Evolutionary conservation across 805 yeast species (phyloP).

Genomic region (Hanseniaspora thailandica): DNA sequence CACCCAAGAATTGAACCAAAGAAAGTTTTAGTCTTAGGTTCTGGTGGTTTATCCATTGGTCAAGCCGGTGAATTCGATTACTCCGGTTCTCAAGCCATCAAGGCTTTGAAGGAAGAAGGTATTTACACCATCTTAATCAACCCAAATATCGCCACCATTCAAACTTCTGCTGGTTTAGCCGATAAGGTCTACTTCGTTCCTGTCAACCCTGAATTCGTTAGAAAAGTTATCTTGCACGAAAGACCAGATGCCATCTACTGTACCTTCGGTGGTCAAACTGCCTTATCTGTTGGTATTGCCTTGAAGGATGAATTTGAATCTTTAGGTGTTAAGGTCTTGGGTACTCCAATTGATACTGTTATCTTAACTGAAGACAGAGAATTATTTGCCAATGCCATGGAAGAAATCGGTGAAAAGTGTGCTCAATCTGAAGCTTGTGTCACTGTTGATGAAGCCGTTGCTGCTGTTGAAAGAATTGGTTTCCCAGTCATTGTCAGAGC

Average conservation of each 20-base stretch:
- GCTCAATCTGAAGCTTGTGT: conserved; percentile 96
- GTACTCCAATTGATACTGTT: conserved; percentile 92
- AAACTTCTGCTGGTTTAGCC: conserved; percentile 87
- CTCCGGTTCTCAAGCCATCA: conserved; percentile 94
- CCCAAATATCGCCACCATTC: conserved; percentile 95
- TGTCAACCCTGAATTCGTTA: conserved; percentile 91
- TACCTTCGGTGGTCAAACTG: conserved; percentile 99
- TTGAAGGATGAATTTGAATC: conserved; percentile 89
- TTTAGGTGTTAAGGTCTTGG: conserved; percentile 85
- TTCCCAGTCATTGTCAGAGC: conserved; percentile 96
- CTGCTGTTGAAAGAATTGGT: conserved; percentile 79
- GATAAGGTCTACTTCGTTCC: conserved; percentile 93
- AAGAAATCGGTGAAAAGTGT: conserved; percentile 88
- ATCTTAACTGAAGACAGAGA: conserved; percentile 98
- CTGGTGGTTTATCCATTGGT: conserved; percentile 94
- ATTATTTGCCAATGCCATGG: conserved; percentile 84
- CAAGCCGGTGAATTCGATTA: conserved; percentile 98
- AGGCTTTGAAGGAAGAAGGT: conserved; percentile 83
- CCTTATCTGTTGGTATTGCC: conserved; percentile 82
- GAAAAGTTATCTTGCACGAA: conserved; percentile 90
- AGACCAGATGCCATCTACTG: conserved; percentile 90
- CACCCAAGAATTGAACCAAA: conserved; percentile 74
- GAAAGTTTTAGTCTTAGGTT: conserved; percentile 80
- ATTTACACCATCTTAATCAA: conserved; percentile 77
- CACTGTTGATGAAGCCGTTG: conserved; percentile 80